Evolutionary conservation across 176 grass and related monocot genomes (phyloP).

Genomic region (Zizania latifolia): DNA sequence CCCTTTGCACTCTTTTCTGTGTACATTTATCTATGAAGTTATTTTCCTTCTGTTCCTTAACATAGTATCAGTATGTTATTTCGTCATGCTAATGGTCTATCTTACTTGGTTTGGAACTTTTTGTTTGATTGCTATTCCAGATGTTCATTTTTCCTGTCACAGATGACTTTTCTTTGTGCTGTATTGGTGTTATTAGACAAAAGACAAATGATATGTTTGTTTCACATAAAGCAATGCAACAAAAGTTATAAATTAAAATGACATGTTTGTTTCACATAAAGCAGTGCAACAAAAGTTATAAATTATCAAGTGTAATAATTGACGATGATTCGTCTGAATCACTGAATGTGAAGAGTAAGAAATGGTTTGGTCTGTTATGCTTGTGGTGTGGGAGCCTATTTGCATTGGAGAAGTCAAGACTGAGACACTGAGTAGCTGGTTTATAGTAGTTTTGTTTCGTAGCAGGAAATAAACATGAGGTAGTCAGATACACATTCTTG

Average conservation of each 20-base stretch:
- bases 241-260: background rate
- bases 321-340: constrained; percentile 1
- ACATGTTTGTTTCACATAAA: background rate
- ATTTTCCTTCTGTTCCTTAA: no score
- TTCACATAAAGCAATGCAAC: background rate
- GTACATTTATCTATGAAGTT: background rate
- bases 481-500: background rate
- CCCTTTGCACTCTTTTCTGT: background rate
- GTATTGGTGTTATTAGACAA: background rate
- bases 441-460: background rate
- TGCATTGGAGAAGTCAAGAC: constrained; percentile 1
- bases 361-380: background rate
- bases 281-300: background rate
- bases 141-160: background rate
- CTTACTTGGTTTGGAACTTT: background rate
- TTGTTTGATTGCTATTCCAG: background rate
- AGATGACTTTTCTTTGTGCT: background rate
- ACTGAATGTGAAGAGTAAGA: background rate
- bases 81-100: background rate
- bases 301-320: background rate
- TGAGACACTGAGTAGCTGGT: background rate
- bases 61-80: background rate
- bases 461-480: background rate
- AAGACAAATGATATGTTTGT: background rate
- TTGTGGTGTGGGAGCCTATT: background rate